A percentile compares a stretch with the other conserved stretches of the same genome.
These are phyloP conservation scores for Fusarium tuaranense DNA, from an alignment of 2,329 filamentous ascomycete genomes.

Conservation along the genomic window DNA sequence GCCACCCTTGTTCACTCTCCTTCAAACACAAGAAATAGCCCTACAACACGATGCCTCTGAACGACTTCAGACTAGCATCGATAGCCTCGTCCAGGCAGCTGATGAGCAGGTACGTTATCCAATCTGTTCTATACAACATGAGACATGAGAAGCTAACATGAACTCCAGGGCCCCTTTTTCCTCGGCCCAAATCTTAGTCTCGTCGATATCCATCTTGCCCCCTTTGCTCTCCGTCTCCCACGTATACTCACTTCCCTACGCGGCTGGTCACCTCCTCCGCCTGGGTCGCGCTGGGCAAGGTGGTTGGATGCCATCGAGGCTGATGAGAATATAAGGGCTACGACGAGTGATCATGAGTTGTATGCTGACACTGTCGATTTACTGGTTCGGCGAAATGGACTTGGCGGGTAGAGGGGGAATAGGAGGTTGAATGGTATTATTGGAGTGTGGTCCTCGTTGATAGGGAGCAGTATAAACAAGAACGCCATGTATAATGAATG, in stretches of 20 bases:
- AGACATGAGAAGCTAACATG: not conserved
- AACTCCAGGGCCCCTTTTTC: constrained; percentile 74
- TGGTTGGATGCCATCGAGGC: constrained; percentile 79
- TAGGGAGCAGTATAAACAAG: not conserved
- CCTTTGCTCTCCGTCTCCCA: constrained; percentile 78
- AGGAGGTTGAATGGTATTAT: not conserved
- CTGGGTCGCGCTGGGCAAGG: constrained; percentile 72
- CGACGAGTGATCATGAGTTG: constrained; percentile 70
- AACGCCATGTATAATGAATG: not conserved
- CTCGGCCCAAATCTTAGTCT: constrained; percentile 63
- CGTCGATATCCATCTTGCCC: constrained; percentile 81
- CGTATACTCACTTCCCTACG: constrained; percentile 73
- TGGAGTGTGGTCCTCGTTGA: not conserved
- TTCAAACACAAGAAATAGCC: constrained; percentile 71
- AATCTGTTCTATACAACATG: not conserved
- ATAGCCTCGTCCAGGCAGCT: constrained; percentile 60
- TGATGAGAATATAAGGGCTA: constrained; percentile 72
- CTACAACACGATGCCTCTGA: constrained; percentile 70
- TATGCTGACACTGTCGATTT: constrained; percentile 70
- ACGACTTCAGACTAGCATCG: constrained; percentile 74
- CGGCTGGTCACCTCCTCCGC: constrained; percentile 73
- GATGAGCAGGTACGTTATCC: constrained; percentile 53
- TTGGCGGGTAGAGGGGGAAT: not conserved
- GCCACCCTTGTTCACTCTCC: constrained; percentile 79
- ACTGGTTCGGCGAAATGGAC: constrained; percentile 43